Evolutionary conservation across 108 stramenopile genomes (phyloP).

Genomic region (Nitzschia palea): DNA sequence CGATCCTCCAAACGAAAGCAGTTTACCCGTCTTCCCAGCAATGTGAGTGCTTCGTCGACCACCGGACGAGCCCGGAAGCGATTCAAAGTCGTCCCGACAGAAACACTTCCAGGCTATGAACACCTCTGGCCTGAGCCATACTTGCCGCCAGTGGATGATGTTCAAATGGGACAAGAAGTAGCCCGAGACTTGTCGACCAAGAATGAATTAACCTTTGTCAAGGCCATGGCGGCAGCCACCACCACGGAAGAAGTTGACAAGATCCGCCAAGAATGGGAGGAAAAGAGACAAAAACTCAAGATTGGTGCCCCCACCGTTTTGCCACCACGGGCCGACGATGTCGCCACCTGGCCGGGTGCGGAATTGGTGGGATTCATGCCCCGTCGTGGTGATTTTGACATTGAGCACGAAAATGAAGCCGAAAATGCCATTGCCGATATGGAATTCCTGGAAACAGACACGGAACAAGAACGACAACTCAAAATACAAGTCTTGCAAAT

Average conservation of each 20-base stretch:
- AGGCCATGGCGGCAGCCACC: constrained; percentile 37
- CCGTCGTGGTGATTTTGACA: constrained; percentile 94
- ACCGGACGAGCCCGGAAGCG: constrained; percentile 36
- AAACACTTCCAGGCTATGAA: constrained; percentile 52
- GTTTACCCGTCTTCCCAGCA: constrained; percentile 9
- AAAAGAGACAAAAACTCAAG: constrained; percentile 49
- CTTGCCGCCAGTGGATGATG: constrained; percentile 50
- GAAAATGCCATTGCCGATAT: constrained; percentile 90
- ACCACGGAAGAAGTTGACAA: constrained; percentile 53
- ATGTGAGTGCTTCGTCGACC: background rate
- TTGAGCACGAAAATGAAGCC: constrained; percentile 96
- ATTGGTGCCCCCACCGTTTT: constrained; percentile 72
- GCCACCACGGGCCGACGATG: constrained; percentile 75
- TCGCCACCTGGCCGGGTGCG: constrained; percentile 63
- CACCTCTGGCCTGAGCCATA: constrained; percentile 70
- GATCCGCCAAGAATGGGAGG: constrained; percentile 70
- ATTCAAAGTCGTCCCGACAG: constrained; percentile 66
- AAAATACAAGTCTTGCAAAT: constrained; percentile 88
- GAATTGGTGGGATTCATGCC: constrained; percentile 91
- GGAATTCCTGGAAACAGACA: constrained; percentile 85
- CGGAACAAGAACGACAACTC: constrained; percentile 73
- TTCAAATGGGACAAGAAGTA: constrained; percentile 74
- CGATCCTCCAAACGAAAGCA: constrained; percentile 44
- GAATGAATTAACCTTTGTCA: constrained; percentile 76
- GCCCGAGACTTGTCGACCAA: constrained; percentile 69